Percentiles rank a stretch among this genome's conserved stretches.
Evolutionary conservation across 306 rosid species (phyloP).

Genomic region (Prunus dulcis): DNA sequence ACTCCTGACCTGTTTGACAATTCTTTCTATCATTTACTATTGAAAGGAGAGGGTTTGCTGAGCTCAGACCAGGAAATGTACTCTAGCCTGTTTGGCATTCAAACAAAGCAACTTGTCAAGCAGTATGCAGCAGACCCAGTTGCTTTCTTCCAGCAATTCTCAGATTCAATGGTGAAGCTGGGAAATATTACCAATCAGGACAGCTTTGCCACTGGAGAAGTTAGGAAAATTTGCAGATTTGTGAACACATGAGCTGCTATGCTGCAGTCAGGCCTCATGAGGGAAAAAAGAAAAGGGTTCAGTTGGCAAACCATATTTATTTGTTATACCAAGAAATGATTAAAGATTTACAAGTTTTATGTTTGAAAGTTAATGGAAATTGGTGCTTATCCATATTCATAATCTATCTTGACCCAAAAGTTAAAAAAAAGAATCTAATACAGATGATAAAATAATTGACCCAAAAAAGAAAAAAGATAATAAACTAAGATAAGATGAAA

Average conservation of each 20-base stretch:
- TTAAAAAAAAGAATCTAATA: too few relatives aligned
- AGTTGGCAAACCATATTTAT: background rate
- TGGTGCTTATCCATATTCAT: background rate
- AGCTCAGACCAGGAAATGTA: constrained; percentile 79
- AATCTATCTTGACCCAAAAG: background rate
- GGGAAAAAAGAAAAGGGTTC: background rate
- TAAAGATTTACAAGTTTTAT: background rate
- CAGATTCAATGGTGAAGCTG: constrained; percentile 84
- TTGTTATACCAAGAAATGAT: background rate
- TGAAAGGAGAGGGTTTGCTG: constrained; percentile 69
- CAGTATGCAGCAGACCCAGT: constrained; percentile 62
- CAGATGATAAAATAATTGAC: too few relatives aligned
- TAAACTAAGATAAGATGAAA: too few relatives aligned
- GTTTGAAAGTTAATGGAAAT: background rate
- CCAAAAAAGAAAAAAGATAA: too few relatives aligned
- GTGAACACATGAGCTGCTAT: constrained; percentile 53
- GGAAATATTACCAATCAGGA: constrained; percentile 68
- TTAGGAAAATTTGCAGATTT: constrained; percentile 85
- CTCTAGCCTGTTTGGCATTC: constrained; percentile 58
- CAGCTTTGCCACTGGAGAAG: constrained; percentile 61
- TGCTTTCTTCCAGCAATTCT: constrained; percentile 82
- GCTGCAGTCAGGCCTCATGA: background rate
- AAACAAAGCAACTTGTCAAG: constrained; percentile 65
- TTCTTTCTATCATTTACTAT: constrained; percentile 64
- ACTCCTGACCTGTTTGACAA: constrained; percentile 87